Base-by-base conservation (phyloP, 208 protist genomes). In the Herpetomonas samuelpessoai region DNA sequence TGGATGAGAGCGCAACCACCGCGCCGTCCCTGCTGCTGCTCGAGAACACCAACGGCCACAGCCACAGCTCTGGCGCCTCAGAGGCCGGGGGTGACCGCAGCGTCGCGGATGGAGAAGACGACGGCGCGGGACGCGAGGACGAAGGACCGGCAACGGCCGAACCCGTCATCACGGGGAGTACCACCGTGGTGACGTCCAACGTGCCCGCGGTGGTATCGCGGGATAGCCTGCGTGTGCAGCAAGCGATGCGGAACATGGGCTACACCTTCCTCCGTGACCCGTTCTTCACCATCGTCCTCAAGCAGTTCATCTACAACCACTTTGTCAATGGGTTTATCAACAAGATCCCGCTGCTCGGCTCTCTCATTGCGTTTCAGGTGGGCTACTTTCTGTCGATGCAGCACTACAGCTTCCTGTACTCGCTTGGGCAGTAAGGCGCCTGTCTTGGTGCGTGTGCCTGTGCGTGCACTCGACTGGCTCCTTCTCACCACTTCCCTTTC, bases 371-470 rank as follows among this genome's bases (percentile, higher is more conserved):
- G 0, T 84, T 79, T 30, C 86, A 95, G 52, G 81, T 87, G 2
- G 48, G 68, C 3, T 91, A 90, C 61, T 83, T 81, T 44, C 63
- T 95, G 9, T 81, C 66, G 28, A 86, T 88, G 72, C 89, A 92
- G 70, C 81, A 95, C 68, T 91, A 87, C 74, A 88, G 76, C 35
- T 93, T 95, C 59, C 76, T 93, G 28, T 95, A 93, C 61, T 81
- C 83, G 10, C 54, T 92, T 12, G 74, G 79, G 30, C 62, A 90
- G 60, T 88, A 82, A n/a, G n/a, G n/a, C n/a, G n/a, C n/a, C n/a
- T n/a, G n/a, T n/a, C n/a, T n/a, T n/a, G n/a, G n/a, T n/a, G n/a
- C n/a, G n/a, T n/a, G n/a, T n/a, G n/a, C n/a, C n/a, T n/a, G n/a
- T n/a, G n/a, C n/a, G n/a, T n/a, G n/a, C n/a, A n/a, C n/a, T n/a